These are phyloP conservation scores for Acer campestre DNA, from an alignment of 345 rosid species.

Conservation along the genomic window DNA sequence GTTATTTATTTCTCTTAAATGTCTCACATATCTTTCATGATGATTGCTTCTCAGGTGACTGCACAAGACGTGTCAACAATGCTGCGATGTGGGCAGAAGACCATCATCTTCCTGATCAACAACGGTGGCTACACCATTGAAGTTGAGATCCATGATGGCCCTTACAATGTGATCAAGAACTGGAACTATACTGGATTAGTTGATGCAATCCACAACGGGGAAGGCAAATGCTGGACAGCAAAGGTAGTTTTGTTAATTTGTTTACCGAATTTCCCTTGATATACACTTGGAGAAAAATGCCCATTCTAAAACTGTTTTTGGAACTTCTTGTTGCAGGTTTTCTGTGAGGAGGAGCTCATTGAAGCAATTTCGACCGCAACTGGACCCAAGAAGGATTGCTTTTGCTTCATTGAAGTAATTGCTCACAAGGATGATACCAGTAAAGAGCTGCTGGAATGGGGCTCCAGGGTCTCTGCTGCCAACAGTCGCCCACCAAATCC, in stretches of 20 bases:
- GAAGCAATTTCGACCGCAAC: conserved; percentile 60
- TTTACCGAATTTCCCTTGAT: not conserved
- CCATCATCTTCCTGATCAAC: conserved; percentile 73
- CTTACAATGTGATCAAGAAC: conserved; percentile 85
- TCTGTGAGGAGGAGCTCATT: conserved; percentile 62
- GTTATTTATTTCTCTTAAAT: not conserved
- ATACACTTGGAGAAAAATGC: not conserved
- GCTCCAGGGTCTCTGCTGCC: conserved; percentile 75
- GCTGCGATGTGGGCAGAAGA: conserved; percentile 65
- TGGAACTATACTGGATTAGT: conserved; percentile 81
- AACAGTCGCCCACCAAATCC: conserved; percentile 67
- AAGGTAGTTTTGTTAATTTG: conserved; percentile 45
- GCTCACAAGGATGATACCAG: conserved; percentile 84
- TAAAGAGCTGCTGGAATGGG: conserved; percentile 85
- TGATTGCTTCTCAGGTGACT: conserved; percentile 49
- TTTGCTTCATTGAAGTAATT: conserved; percentile 80
- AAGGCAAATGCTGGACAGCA: conserved; percentile 84
- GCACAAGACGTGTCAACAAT: conserved; percentile 81
- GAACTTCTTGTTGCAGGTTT: conserved; percentile 40
- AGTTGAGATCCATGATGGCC: conserved; percentile 87
- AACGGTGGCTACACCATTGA: conserved; percentile 87
- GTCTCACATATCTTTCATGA: not conserved
- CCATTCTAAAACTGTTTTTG: not conserved
- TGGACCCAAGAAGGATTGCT: conserved; percentile 57
- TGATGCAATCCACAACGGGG: conserved; percentile 74